Evolutionary conservation across 2,329 filamentous ascomycete genomes (phyloP), one percentile per base, ranked within the genome.

Genomic region (Cephalotrichum gorgonifer): DNA sequence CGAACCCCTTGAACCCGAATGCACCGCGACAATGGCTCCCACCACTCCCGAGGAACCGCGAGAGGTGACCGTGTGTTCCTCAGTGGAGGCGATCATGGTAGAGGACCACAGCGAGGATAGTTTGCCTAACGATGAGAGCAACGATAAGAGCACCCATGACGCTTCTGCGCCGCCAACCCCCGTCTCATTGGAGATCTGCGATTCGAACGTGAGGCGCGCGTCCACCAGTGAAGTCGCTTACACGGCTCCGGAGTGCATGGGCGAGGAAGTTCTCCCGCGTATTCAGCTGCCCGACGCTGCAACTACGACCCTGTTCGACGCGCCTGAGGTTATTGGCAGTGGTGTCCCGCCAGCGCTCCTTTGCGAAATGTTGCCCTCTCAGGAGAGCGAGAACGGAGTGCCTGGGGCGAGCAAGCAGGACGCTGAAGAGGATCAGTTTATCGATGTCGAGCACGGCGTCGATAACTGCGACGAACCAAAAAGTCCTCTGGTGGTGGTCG

Each of bases 1-100:
- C 41, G 51, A 52, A 20, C 49, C 54, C 22, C 41, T 43, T 3
- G 41, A 43, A 4, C 41, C 41, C 6, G 41, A 43, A n/a, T n/a
- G n/a, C n/a, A n/a, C n/a, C n/a, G n/a, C n/a, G n/a, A n/a, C n/a
- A n/a, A n/a, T n/a, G n/a, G n/a, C n/a, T n/a, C n/a, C n/a, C n/a
- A n/a, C 12, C 12, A 22, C 17, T 39, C 35, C 17, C 35, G 30
- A 31, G 12, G 17, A n/a, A 3, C 3, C 35, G 4, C 7, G n/a
- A n/a, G 35, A 39, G 35, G 17, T 6, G 35, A 22, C n/a, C 4
- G 6, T 11, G 9, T 20, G 5, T 22, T 20, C 35, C 11, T 39
- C 35, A n/a, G n/a, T n/a, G n/a, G n/a, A n/a, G n/a, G n/a, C n/a
- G 5, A 39, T 39, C 35, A 22, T 20, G 7, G 35, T 22, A 7